Conservation (phyloP, 2,329 filamentous ascomycete genomes). For the Tolypocladium cylindrosporum region DNA sequence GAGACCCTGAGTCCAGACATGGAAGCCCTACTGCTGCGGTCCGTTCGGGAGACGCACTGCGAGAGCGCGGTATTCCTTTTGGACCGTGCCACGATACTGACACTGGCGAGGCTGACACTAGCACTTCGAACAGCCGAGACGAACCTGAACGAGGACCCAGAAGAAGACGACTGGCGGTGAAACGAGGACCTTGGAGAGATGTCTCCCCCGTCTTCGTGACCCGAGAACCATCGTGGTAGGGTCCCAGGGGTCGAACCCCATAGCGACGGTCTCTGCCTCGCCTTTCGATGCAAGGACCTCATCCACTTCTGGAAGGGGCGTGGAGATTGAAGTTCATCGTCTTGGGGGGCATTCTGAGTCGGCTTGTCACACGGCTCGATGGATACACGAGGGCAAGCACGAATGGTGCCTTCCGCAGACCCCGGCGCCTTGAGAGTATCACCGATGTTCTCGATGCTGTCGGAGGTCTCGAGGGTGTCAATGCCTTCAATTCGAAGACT, state of each 20-base stretch:
- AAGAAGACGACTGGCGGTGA: constrained; percentile 38
- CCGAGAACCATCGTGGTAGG: constrained; percentile 1
- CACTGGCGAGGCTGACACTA: constrained; percentile 65
- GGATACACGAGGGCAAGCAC: constrained; percentile 14
- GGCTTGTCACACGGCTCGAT: constrained; percentile 10
- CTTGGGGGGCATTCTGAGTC: constrained; percentile 1
- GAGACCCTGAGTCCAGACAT: constrained; percentile 50
- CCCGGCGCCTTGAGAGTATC: constrained; percentile 1
- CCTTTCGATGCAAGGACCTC: constrained; percentile 54
- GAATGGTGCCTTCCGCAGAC: not conserved
- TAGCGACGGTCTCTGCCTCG: constrained; percentile 23
- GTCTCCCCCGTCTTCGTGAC: not conserved
- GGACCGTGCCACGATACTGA: constrained; percentile 57
- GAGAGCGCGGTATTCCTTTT: constrained; percentile 41
- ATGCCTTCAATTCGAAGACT: constrained; percentile 15
- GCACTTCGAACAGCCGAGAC: constrained; percentile 75
- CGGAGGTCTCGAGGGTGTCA: constrained; percentile 25
- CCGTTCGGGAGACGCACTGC: constrained; percentile 45
- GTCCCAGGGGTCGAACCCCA: constrained; percentile 3
- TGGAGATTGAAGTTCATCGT: constrained; percentile 5
- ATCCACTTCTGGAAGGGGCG: constrained; percentile 64
- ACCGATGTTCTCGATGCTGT: constrained; percentile 20
- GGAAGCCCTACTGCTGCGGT: constrained; percentile 53
- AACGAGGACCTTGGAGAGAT: constrained; percentile 1
- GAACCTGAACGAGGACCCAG: constrained; percentile 67